Evolutionary conservation across 2,329 filamentous ascomycete genomes (phyloP), one percentile per base, ranked within the genome.

Genomic region (Ophiostoma sp.): DNA sequence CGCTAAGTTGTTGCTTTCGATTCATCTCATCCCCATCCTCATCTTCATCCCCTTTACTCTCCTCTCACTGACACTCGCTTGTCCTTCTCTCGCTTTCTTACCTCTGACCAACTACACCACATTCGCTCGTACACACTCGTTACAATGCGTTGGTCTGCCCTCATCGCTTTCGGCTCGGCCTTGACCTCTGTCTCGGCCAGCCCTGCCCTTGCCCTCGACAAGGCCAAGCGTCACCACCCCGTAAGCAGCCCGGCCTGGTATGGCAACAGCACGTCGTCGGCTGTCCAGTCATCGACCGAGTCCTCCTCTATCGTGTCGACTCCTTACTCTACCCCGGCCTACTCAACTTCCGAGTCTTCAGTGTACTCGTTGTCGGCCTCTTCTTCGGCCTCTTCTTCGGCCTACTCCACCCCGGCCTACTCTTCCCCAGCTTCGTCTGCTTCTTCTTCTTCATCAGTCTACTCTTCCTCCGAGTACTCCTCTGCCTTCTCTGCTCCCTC

Each of bases 91-190:
- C 60, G 17, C 48, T 23, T 67, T 39, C 48, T 15, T n/a, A 27
- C 62, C 4, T 39, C 8, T 13, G 4, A 31, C 1, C 57, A 33
- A 17, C 10, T 62, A 15, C 11, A 60, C 10, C 31, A 20, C 62
- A 39, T 5, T 52, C 39, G 20, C 54, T 62, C 27, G 15, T 33
- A 17, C 27, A 23, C 52, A 62, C 27, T 62, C 68, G 20, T 1
- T 54, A 52, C 68, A 48, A 74, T 74, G 73, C 71, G 67, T 35
- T 71, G 68, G 69, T 71, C 72, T 10, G 33, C 70, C 15, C n/a
- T 72, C 33, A 36, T 74, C 20, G 60, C 69, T 35, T 20, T 73
- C 44, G 72, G 72, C 60, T 69, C 72, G 27, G 72, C 69, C 60
- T 69, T 70, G 27, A 71, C 68, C 52, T 66, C 68, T 1, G 69